A percentile compares a stretch with the other conserved stretches of the same genome.
Evolutionary conservation across 768 basidiomycete species (phyloP).

Genomic region (Auricularia cornea): DNA sequence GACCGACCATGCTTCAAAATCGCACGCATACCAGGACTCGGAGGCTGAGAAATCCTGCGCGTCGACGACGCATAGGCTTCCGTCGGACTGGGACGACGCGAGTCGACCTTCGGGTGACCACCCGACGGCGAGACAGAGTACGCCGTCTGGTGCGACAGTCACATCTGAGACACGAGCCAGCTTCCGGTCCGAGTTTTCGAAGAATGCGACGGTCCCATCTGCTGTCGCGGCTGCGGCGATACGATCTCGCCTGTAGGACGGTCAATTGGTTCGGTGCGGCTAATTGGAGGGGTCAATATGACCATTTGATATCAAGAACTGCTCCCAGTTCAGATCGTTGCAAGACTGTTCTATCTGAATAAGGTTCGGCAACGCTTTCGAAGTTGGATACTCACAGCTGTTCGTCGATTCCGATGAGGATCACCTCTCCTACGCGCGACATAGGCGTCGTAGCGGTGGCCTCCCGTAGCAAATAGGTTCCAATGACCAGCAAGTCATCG

Average conservation of each 20-base stretch:
- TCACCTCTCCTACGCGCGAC: not conserved
- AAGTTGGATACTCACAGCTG: slow-evolving; percentile 26
- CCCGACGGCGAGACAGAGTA: slow-evolving; percentile 84
- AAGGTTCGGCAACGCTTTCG: slow-evolving; percentile 1
- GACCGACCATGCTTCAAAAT: slow-evolving; percentile 90
- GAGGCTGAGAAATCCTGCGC: slow-evolving; percentile 37
- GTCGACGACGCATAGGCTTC: slow-evolving; percentile 54
- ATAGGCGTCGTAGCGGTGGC: slow-evolving; percentile 15
- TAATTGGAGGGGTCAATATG: not conserved
- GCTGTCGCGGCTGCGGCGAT: not conserved
- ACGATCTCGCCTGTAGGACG: not conserved
- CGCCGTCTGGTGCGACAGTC: slow-evolving; percentile 36
- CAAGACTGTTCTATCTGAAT: slow-evolving; percentile 32
- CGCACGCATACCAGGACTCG: slow-evolving; percentile 78
- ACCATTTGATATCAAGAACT: slow-evolving; percentile 92
- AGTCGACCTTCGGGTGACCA: slow-evolving; percentile 65
- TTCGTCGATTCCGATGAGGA: slow-evolving; percentile 10
- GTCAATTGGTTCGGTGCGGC: not conserved
- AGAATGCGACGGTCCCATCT: not conserved
- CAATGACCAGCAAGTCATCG: slow-evolving; percentile 68
- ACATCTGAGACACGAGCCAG: slow-evolving; percentile 19
- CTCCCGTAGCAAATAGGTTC: slow-evolving; percentile 79
- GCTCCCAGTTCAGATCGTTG: slow-evolving; percentile 72
- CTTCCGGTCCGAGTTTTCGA: slow-evolving; percentile 7
- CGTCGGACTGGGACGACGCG: slow-evolving; percentile 77